Conservation (phyloP, 2,329 filamentous ascomycete genomes). For the Aspergillus neoniger region DNA sequence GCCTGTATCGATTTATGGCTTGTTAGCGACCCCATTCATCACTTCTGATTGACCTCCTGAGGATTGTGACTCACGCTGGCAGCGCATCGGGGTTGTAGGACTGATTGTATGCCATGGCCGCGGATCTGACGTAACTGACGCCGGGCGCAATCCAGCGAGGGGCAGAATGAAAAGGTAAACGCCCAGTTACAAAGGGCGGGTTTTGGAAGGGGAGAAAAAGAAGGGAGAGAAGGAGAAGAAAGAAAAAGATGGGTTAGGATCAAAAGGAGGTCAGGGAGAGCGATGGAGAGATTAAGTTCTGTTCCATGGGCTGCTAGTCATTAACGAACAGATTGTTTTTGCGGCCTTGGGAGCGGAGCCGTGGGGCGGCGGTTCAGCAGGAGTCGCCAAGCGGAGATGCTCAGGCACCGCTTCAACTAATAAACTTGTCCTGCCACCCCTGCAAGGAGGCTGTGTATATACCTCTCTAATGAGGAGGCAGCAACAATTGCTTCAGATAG, state of each 20-base stretch:
- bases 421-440: background rate
- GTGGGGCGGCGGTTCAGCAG: slow-evolving; percentile 18
- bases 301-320: slow-evolving; percentile 11
- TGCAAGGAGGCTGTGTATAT: background rate
- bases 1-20: slow-evolving; percentile 48
- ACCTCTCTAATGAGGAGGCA: background rate
- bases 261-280: slow-evolving; percentile 6
- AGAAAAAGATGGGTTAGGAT: slow-evolving; percentile 1
- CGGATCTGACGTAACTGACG: slow-evolving; percentile 29
- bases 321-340: slow-evolving; percentile 11
- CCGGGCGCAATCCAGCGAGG: slow-evolving; percentile 12
- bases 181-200: background rate
- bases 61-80: slow-evolving; percentile 69
- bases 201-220: slow-evolving; percentile 5
- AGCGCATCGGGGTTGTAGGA: slow-evolving; percentile 93
- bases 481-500: too few relatives aligned
- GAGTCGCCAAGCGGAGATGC: slow-evolving; percentile 13
- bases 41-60: background rate
- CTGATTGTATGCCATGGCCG: slow-evolving; percentile 86
- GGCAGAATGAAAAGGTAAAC: background rate
- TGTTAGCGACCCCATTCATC: slow-evolving; percentile 18
- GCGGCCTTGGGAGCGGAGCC: slow-evolving; percentile 14
- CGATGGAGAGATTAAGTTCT: slow-evolving; percentile 12
- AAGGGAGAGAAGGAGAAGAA: background rate
- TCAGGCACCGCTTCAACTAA: background rate